Percentiles rank a stretch among this genome's conserved stretches.
phyloP scores from a whole-genome alignment of 768 basidiomycete species.

The Lactarius pseudohatsudake region DNA sequence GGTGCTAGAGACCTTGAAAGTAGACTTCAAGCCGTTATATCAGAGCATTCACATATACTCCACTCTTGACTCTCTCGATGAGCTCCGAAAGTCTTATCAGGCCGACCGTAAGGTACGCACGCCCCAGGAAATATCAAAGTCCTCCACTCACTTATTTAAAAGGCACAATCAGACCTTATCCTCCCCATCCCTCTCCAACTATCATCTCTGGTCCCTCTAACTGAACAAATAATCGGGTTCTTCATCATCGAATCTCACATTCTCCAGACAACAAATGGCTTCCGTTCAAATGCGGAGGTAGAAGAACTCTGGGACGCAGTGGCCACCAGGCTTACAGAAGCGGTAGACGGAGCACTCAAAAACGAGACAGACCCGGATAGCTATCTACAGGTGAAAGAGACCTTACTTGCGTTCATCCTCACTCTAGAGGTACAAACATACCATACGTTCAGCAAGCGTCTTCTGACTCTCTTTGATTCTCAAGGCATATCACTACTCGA shows the following conservation, averaged over 20 bases:
- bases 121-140: not conserved
- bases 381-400: constrained; percentile 82
- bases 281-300: constrained; percentile 88
- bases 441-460: not conserved
- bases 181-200: constrained; percentile 73
- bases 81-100: constrained; percentile 89
- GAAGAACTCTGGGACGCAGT: constrained; percentile 95
- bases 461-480: not conserved
- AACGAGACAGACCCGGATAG: constrained; percentile 77
- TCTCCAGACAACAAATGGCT: constrained; percentile 80
- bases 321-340: constrained; percentile 66
- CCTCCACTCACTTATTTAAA: constrained; percentile 6
- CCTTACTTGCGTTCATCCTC: constrained; percentile 81
- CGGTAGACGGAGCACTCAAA: constrained; percentile 69
- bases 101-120: constrained; percentile 84
- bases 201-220: constrained; percentile 66
- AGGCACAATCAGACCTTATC: constrained; percentile 98
- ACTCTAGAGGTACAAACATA: constrained; percentile 73
- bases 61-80: constrained; percentile 85
- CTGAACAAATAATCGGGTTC: constrained; percentile 94
- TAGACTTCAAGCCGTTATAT: constrained; percentile 94
- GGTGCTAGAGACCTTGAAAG: constrained; percentile 79
- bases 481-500: constrained; percentile 81
- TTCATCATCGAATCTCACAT: constrained; percentile 97
- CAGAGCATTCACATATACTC: constrained; percentile 98